Base-by-base conservation (phyloP, 1,139 yeast species). In the Lodderomyces jiufengensis region DNA sequence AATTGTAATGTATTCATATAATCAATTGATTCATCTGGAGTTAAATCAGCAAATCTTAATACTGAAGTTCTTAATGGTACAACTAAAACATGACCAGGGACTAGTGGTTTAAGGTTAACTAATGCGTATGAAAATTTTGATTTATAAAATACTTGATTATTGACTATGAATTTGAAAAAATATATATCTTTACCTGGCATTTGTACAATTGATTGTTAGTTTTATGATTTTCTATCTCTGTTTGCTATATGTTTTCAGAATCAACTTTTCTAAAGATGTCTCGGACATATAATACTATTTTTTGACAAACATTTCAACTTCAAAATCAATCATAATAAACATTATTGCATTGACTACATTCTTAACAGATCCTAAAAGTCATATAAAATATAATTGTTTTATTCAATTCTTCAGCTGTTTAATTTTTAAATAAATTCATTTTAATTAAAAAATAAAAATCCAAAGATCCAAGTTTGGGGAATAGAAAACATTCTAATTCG, bases 21-120 rank as follows among this genome's bases (percentile, higher is more conserved):
- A 55, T 92, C 98, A 3, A 65, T 57, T 5, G 83, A 75, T 61
- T 92, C 97, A 37, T 77, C 88, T 0, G 67, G 59, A 3, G 80
- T 73, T 38, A 92, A 65, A 45, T 86, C 94, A 14, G 76, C 70
- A 36, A 92, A 65, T 24, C 88, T 63, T 3, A 73, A 61, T 9
- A 80, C 90, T 2, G 49, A 46, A 9, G 68, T 63, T 14, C 97
- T 66, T 15, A 75, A 56, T 1, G 97, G 97, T 2, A 88, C 92
- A n/a, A 92, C 78, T 14, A 92, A 66, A 0, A 88, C 74, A 56
- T 92, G 98, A 2, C 97, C 98, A 0, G 95, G 88, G 0, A 86
- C 84, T 39, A 92, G 66, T 0, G 98, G 98, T 57, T 84, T 85
- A 38, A 92, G 58, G 55, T 92, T 92, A 27, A 92, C 97, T 31